Percentiles rank a stretch among this genome's conserved stretches.
Evolutionary conservation across 1,139 yeast species (phyloP).

Genomic region (Kodamaea fungicola): DNA sequence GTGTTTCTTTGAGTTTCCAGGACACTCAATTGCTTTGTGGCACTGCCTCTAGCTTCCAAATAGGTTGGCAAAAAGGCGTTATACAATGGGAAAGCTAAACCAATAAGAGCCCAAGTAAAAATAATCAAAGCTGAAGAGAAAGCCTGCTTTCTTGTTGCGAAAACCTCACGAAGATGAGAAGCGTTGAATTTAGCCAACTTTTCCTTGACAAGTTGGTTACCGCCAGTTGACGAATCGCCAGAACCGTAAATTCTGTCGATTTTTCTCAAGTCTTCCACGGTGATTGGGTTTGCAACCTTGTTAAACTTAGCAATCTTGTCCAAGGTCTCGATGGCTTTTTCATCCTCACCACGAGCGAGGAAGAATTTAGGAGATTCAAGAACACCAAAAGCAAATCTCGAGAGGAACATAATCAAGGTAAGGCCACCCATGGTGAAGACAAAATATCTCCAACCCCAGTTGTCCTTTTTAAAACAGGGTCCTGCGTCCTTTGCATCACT

Average conservation of each 20-base stretch:
- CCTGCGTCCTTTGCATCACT: conserved; percentile 11
- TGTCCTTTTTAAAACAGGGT: conserved; percentile 31
- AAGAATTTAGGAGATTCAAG: conserved; percentile 40
- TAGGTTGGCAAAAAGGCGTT: conserved; percentile 43
- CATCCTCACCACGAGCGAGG: conserved; percentile 38
- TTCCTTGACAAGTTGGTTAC: conserved; percentile 22
- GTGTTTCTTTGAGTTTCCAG: conserved; percentile 37
- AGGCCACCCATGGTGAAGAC: conserved; percentile 42
- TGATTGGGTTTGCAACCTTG: conserved; percentile 19
- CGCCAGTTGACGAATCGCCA: conserved; percentile 3
- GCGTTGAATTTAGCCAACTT: conserved; percentile 27
- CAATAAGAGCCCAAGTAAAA: conserved; percentile 42
- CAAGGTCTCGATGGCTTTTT: conserved; percentile 31
- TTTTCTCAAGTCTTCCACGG: conserved; percentile 28
- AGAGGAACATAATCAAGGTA: conserved; percentile 33
- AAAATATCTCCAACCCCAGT: conserved; percentile 45
- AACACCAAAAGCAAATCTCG: conserved; percentile 34
- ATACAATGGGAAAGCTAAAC: conserved; percentile 44
- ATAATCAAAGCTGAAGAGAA: conserved; percentile 34
- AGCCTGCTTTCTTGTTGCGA: conserved; percentile 32
- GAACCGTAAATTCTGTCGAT: conserved; percentile 21
- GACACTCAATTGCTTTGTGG: conserved; percentile 30
- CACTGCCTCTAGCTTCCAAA: conserved; percentile 31
- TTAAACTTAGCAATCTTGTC: conserved; percentile 37
- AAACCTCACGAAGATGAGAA: conserved; percentile 33